Base-by-base conservation (phyloP, 192 early-diverging fungal genomes). In the Phycomyces nitens region DNA sequence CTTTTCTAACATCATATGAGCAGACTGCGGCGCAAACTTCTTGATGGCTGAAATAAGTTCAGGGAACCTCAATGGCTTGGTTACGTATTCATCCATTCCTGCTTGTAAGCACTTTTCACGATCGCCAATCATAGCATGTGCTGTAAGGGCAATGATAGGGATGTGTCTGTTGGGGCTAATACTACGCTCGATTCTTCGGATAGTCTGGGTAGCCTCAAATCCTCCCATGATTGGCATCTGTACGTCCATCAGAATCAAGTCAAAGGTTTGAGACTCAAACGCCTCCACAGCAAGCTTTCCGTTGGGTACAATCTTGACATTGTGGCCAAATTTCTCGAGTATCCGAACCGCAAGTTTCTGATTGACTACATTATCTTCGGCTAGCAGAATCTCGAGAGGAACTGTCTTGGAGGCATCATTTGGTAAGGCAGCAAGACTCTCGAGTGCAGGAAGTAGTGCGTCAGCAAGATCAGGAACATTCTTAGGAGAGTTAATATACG, bases 191-290 rank as follows among this genome's bases (percentile, higher is more conserved):
- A 84, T 82, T 52, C 84, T 71, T 41, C 90, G 84, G 69, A 94
- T 94, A 56, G 80, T 77, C 56, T 87, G 82, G 8, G 92, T 92
- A 14, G 89, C 89, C 74, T 94, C 90, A 58, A 91, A 92, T 27
- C 92, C 92, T 47, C 88, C 90, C 89, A 94, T 92, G 22, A 92
- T 84, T 3, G 92, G 92, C 92, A 94, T 91, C 79, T 91, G 89
- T 15, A 92, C 86, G 64, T 94, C 92, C 92, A 94, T 94, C 42
- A 94, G 65, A 52, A 94, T 89, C 63, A 86, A 34, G 60, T 82
- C 72, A 76, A 84, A 82, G 60, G 76, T 73, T 65, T 84, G 65
- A 60, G 64, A 21, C 49, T 80, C 71, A 38, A 87, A 87, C 2
- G 75, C 80, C 62, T 93, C 88, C 1, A 93, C 88, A 0, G 92